Conservation (phyloP, 768 basidiomycete species). For the Fibroporia radiculosa region DNA sequence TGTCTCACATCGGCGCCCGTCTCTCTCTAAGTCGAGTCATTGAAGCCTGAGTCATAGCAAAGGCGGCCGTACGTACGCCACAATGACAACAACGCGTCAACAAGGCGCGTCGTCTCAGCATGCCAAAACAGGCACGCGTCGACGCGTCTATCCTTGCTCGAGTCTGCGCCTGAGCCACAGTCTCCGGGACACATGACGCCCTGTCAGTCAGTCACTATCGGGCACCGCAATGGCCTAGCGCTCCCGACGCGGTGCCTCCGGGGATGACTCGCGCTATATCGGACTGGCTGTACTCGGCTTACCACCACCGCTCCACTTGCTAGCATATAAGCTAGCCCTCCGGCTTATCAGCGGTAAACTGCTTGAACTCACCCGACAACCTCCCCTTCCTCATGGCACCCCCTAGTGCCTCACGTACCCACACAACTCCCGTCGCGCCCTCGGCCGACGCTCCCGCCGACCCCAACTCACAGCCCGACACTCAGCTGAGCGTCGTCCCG, state of each 20-base stretch:
- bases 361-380: not conserved
- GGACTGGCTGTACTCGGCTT: not conserved
- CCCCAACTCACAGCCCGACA: not conserved
- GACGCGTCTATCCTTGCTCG: not conserved
- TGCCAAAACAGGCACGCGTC: not conserved
- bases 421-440: not conserved
- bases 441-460: not conserved
- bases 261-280: not conserved
- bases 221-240: constrained; percentile 1
- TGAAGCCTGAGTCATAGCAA: too few relatives aligned
- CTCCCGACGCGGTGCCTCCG: constrained; percentile 2
- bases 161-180: too few relatives aligned
- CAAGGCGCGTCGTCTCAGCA: not conserved
- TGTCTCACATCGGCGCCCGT: not conserved
- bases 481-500: constrained; percentile 2
- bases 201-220: not conserved
- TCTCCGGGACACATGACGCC: not conserved
- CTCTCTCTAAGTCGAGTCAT: not conserved
- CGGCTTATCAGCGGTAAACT: not conserved
- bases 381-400: not conserved
- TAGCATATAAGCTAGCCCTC: not conserved
- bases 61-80: too few relatives aligned
- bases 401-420: not conserved
- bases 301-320: constrained; percentile 3
- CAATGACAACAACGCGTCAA: constrained; percentile 1